Percentiles rank a stretch among this genome's conserved stretches.
phyloP scores from a whole-genome alignment of 1,139 yeast genomes.

The Hyphopichia pseudoburtonii region DNA sequence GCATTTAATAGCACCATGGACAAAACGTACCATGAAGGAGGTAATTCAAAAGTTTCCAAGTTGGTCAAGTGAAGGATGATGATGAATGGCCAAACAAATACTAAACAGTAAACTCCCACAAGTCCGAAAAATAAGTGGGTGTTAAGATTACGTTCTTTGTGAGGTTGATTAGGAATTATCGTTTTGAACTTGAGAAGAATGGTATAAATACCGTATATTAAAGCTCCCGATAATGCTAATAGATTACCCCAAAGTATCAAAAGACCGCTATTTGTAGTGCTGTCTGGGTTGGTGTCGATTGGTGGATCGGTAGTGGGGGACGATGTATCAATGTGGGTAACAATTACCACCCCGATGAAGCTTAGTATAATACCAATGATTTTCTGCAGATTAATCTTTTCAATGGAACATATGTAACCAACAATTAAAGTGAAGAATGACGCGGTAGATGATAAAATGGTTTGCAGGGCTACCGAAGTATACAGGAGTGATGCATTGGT shows the following conservation, averaged over 20 bases:
- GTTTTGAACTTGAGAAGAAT: constrained; percentile 76
- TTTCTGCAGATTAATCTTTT: constrained; percentile 63
- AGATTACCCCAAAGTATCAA: constrained; percentile 69
- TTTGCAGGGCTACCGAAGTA: constrained; percentile 91
- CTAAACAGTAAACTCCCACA: constrained; percentile 80
- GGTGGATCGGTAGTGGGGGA: constrained; percentile 27
- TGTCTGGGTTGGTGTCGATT: background rate
- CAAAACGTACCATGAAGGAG: constrained; percentile 54
- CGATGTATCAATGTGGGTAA: constrained; percentile 61
- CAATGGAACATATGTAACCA: constrained; percentile 75
- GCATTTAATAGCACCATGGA: constrained; percentile 64
- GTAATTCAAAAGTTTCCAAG: constrained; percentile 70
- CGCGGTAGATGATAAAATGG: constrained; percentile 86
- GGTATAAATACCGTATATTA: constrained; percentile 89
- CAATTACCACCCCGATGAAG: constrained; percentile 74
- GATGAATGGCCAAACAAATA: constrained; percentile 83
- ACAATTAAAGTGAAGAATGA: constrained; percentile 86
- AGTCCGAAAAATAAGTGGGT: constrained; percentile 91
- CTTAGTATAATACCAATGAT: constrained; percentile 69
- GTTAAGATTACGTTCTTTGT: constrained; percentile 71
- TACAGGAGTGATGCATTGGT: constrained; percentile 85
- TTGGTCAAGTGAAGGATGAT: constrained; percentile 61
- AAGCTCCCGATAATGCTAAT: constrained; percentile 79
- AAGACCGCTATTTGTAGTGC: constrained; percentile 24
- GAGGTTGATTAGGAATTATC: constrained; percentile 33